Evolutionary conservation across 768 basidiomycete genomes (phyloP).

Genomic region (Austroboletus eburneus): DNA sequence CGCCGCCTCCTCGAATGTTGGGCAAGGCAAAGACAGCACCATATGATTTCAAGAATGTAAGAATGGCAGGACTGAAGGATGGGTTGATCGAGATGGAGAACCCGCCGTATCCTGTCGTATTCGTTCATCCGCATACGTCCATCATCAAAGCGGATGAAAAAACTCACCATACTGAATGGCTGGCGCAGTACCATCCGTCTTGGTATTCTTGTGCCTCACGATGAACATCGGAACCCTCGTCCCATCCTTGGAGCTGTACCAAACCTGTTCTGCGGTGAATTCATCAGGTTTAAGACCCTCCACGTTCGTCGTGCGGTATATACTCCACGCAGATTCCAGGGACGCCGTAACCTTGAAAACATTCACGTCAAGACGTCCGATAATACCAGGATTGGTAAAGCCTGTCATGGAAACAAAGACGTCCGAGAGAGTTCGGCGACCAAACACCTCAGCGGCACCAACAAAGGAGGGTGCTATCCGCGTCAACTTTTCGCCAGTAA

Average conservation of each 20-base stretch:
- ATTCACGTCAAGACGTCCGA: constrained; percentile 59
- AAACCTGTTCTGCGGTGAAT: constrained; percentile 71
- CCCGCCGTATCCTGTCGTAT: constrained; percentile 67
- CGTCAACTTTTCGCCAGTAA: constrained; percentile 46
- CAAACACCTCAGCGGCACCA: constrained; percentile 53
- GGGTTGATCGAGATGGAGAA: constrained; percentile 70
- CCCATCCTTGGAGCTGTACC: constrained; percentile 77
- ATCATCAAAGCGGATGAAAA: neutral
- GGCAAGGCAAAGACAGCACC: constrained; percentile 59
- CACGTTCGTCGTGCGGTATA: constrained; percentile 55
- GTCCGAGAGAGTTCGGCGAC: constrained; percentile 49
- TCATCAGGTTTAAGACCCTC: constrained; percentile 61
- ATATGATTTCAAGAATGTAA: constrained; percentile 72
- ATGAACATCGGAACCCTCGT: constrained; percentile 84
- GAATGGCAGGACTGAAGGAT: constrained; percentile 63
- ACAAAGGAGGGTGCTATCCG: constrained; percentile 66
- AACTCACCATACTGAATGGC: constrained; percentile 69
- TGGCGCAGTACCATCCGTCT: constrained; percentile 70
- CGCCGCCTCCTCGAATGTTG: constrained; percentile 65
- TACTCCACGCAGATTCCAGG: constrained; percentile 52
- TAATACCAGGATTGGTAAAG: constrained; percentile 69
- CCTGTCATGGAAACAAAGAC: constrained; percentile 63
- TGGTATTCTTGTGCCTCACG: constrained; percentile 66
- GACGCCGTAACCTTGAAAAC: constrained; percentile 18
- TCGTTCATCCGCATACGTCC: neutral